A percentile compares a stretch with the other conserved stretches of the same genome.
phyloP scores from a whole-genome alignment of 2,329 filamentous ascomycete genomes.

The Claviceps sp. region DNA sequence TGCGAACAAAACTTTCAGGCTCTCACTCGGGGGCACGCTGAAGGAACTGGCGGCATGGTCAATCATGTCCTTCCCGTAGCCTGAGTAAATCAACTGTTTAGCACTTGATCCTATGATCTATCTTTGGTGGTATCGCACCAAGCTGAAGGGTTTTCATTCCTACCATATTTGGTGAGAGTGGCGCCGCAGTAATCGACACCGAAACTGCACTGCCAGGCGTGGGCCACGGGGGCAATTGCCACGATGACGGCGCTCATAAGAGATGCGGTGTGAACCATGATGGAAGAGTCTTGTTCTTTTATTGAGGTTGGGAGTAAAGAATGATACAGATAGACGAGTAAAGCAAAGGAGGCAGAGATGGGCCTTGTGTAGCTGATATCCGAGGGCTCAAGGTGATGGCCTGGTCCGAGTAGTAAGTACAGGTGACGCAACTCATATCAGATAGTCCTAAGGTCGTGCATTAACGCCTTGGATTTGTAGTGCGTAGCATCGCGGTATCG shows the following conservation, averaged over 20 bases:
- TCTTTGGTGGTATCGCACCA: background rate
- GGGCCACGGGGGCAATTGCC: background rate
- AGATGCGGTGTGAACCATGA: background rate
- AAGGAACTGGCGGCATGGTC: no score
- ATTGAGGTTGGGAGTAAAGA: background rate
- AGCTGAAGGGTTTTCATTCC: background rate
- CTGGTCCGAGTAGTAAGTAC: no score
- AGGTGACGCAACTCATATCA: no score
- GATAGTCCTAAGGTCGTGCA: no score
- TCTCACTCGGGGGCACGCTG: no score
- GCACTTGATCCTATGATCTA: background rate
- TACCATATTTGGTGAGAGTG: background rate
- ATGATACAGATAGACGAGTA: background rate
- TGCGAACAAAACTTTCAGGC: no score
- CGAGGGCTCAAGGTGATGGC: no score
- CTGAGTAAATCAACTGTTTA: no score
- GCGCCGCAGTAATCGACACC: background rate
- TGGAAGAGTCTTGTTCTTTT: background rate
- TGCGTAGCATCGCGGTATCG: no score
- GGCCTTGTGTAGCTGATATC: no score
- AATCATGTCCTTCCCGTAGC: no score
- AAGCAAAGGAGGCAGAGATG: background rate
- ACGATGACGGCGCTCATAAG: background rate
- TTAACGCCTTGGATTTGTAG: no score
- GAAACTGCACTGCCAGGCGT: background rate